Percentiles rank a stretch among this genome's conserved stretches.
Evolutionary conservation across 805 yeast genomes (phyloP).

Genomic region (Danielia oregonensis): DNA sequence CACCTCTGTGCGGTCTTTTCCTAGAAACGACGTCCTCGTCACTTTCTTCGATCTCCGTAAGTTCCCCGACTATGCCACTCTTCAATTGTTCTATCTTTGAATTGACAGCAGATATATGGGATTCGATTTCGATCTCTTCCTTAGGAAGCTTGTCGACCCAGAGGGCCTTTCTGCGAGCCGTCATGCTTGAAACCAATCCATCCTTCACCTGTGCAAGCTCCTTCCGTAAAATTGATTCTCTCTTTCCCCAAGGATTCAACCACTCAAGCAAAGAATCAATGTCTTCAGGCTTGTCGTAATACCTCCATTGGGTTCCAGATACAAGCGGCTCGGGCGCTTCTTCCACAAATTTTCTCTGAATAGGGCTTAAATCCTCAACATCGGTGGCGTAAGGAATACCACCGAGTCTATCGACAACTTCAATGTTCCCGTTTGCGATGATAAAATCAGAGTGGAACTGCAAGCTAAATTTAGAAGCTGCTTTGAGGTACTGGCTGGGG

Average conservation of each 20-base stretch:
- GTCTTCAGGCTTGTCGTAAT: slow-evolving; percentile 57
- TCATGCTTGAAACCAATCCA: slow-evolving; percentile 51
- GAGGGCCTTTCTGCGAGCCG: slow-evolving; percentile 54
- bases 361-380: slow-evolving; percentile 23
- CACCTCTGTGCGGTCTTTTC: slow-evolving; percentile 29
- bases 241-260: slow-evolving; percentile 70
- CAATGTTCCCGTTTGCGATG: slow-evolving; percentile 3
- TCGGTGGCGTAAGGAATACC: slow-evolving; percentile 12
- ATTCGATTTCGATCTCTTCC: slow-evolving; percentile 16
- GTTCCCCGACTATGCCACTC: slow-evolving; percentile 7
- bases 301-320: slow-evolving; percentile 63
- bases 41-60: slow-evolving; percentile 33
- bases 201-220: slow-evolving; percentile 55
- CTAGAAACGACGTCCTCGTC: slow-evolving; percentile 23
- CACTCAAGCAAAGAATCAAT: slow-evolving; percentile 55
- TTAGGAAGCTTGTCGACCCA: slow-evolving; percentile 40
- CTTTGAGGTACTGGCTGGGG: slow-evolving; percentile 17
- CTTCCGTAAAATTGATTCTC: slow-evolving; percentile 65
- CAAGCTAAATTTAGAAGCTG: slow-evolving; percentile 27
- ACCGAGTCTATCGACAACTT: slow-evolving; percentile 10
- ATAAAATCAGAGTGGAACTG: slow-evolving; percentile 22
- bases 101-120: slow-evolving; percentile 8
- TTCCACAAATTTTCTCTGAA: slow-evolving; percentile 63
- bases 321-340: slow-evolving; percentile 59
- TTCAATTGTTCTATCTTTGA: slow-evolving; percentile 4